Base-by-base conservation (phyloP, 2,329 filamentous ascomycete species). In the Exophiala bonariae region DNA sequence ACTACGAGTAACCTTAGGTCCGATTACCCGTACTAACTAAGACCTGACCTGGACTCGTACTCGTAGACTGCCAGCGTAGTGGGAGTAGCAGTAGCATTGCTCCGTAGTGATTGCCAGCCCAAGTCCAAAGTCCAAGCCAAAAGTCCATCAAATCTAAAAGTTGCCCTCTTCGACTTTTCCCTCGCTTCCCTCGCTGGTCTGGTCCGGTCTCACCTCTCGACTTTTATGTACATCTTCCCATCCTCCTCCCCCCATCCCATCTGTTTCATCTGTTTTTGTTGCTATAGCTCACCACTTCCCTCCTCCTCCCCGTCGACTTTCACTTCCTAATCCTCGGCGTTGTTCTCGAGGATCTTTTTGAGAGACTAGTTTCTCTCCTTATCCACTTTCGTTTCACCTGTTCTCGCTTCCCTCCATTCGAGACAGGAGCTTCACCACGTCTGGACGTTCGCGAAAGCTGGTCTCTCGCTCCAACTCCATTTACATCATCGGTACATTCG, bases 381-480 rank as follows among this genome's bases (percentile, higher is more conserved):
- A 53, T 52, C 55, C 55, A 59, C 57, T 53, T 56, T 59, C 57
- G 57, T 59, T 59, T 59, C 57, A 58, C 41, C 55, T 50, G 42
- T 43, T 18, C 53, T 54, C 54, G 56, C 52, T 51, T 57, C 44
- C 47, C 37, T 40, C 35, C 32, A 48, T 47, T 55, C 49, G 50
- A 57, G 49, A 55, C 55, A 52, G 47, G 50, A 58, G 50, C 55
- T 54, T 48, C 49, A 54, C 49, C 47, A 55, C 55, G 57, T 58
- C 57, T 52, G 55, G 57, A 59, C 50, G 56, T 57, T 52, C 49
- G 46, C 49, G 53, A 53, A 58, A 57, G 55, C 53, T 52, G 54
- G 57, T 43, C 49, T 57, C 51, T 58, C 55, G 55, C 54, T 49
- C 43, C 49, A 46, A 55, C 45, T 47, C 53, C 44, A 49, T 53